Evolutionary conservation across 306 rosid genomes (phyloP), one percentile per base, ranked within the genome.

Genomic region (Vigna mungo): DNA sequence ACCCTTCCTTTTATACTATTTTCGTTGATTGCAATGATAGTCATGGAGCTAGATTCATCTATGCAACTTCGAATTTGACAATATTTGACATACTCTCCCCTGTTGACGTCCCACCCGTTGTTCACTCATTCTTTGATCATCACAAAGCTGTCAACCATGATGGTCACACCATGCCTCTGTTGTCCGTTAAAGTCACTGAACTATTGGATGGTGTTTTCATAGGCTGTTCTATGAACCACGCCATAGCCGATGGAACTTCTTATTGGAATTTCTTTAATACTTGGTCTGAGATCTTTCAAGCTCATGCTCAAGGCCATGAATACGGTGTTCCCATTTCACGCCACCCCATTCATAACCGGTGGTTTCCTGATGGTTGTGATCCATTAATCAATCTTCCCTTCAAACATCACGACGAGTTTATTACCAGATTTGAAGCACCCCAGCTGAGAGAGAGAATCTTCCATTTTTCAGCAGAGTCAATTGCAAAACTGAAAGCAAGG

Each of bases 271-370:
- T 89, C 86, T 82, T 85, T 51, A 91, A 85, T 9, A 8, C 74
- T 7, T 84, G 84, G 89, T 89, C 92, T 17, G 79, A 91, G 47
- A 85, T 91, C 30, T 86, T 91, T 55, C 83, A 27, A 71, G 63
- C 81, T 43, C 76, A 52, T 72, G 67, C 71, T 9, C 74, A 48
- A 73, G 64, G 71, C 4, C 61, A 47, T 2, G 85, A 41, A 1
- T 0, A n/a, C 6, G 18, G 9, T 16, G 17, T 76, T 8, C 34
- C 72, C 5, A 62, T 87, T 43, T 75, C 86, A 5, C 53, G 37
- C 15, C 87, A 74, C 0, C 96, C 96, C 0, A 17, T 86, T 51
- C 78, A 68, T 10, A 16, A 85, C 5, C 86, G 85, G 3, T 86
- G 89, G 87, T 87, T 91, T 58, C 90, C 86, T 0, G 75, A 85